These are phyloP conservation scores for Fusarium transvaalense DNA, from an alignment of 2,329 filamentous ascomycete genomes.

Conservation along the genomic window DNA sequence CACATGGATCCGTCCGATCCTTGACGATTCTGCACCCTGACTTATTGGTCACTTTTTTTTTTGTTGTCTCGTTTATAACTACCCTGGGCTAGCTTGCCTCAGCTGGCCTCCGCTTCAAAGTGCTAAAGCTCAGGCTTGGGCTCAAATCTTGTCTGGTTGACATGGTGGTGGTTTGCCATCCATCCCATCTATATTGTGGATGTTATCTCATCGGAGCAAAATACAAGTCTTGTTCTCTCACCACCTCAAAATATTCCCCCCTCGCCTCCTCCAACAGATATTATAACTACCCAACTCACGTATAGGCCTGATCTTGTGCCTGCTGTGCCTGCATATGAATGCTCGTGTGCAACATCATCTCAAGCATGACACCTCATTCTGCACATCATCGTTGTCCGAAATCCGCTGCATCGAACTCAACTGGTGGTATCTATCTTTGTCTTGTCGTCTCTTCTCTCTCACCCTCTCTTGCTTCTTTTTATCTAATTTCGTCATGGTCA, in stretches of 20 bases:
- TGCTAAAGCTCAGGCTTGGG: neutral
- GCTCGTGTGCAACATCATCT: conserved; percentile 41
- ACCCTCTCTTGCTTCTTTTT: conserved; percentile 20
- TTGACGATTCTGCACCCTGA: conserved; percentile 1
- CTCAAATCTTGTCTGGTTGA: conserved; percentile 8
- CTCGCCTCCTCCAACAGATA: neutral
- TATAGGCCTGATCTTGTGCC: conserved; percentile 23
- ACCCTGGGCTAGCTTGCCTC: conserved; percentile 24
- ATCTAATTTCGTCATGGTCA: conserved; percentile 29
- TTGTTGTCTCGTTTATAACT: neutral
- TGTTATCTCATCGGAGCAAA: conserved; percentile 31
- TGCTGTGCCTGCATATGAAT: conserved; percentile 36
- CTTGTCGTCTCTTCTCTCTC: conserved; percentile 37
- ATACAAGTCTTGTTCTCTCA: conserved; percentile 28
- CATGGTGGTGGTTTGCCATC: neutral
- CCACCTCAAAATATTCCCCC: conserved; percentile 2
- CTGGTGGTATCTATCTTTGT: conserved; percentile 6
- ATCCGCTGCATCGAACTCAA: conserved; percentile 16
- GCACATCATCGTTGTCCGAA: conserved; percentile 41
- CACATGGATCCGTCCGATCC: conserved; percentile 4
- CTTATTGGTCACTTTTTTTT: conserved; percentile 6
- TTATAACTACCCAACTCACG: conserved; percentile 9
- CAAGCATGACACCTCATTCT: conserved; percentile 42
- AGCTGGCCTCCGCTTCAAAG: conserved; percentile 17
- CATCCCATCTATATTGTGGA: neutral